A percentile compares a stretch with the other conserved stretches of the same genome.
These are phyloP conservation scores for Stachybotrys chartarum DNA, from an alignment of 2,329 filamentous ascomycete species.

Conservation along the genomic window DNA sequence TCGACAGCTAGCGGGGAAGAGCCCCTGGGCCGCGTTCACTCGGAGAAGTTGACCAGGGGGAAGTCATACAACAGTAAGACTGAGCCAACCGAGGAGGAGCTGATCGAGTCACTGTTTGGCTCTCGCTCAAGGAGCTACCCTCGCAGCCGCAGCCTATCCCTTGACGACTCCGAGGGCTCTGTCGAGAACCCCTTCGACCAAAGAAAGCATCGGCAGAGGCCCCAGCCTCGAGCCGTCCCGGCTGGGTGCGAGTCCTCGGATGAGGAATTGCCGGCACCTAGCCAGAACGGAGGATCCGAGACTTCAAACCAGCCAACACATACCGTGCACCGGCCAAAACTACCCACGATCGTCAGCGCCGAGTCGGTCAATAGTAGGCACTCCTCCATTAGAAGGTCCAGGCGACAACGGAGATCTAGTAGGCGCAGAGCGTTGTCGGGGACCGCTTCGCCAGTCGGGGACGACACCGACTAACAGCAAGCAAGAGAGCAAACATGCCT, in stretches of 20 bases:
- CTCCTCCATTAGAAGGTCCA: slow-evolving; percentile 19
- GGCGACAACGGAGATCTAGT: slow-evolving; percentile 17
- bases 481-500: neutral
- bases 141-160: slow-evolving; percentile 29
- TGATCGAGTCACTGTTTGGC: slow-evolving; percentile 34
- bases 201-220: slow-evolving; percentile 17
- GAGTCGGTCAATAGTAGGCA: slow-evolving; percentile 21
- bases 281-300: slow-evolving; percentile 14
- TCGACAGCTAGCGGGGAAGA: slow-evolving; percentile 27
- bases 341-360: slow-evolving; percentile 40
- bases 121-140: slow-evolving; percentile 22
- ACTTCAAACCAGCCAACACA: slow-evolving; percentile 20
- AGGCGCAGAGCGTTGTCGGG: slow-evolving; percentile 21
- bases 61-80: slow-evolving; percentile 33
- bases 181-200: slow-evolving; percentile 20
- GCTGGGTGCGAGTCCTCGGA: slow-evolving; percentile 24
- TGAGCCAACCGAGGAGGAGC: slow-evolving; percentile 33
- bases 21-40: slow-evolving; percentile 33
- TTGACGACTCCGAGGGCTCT: slow-evolving; percentile 28
- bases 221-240: slow-evolving; percentile 16
- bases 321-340: slow-evolving; percentile 33
- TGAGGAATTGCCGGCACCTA: slow-evolving; percentile 18
- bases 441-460: slow-evolving; percentile 28
- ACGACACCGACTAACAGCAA: slow-evolving; percentile 24
- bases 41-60: slow-evolving; percentile 38